Percentiles rank a stretch among this genome's conserved stretches.
phyloP scores from a whole-genome alignment of 768 basidiomycete species.

The Rhodotorula toruloides region DNA sequence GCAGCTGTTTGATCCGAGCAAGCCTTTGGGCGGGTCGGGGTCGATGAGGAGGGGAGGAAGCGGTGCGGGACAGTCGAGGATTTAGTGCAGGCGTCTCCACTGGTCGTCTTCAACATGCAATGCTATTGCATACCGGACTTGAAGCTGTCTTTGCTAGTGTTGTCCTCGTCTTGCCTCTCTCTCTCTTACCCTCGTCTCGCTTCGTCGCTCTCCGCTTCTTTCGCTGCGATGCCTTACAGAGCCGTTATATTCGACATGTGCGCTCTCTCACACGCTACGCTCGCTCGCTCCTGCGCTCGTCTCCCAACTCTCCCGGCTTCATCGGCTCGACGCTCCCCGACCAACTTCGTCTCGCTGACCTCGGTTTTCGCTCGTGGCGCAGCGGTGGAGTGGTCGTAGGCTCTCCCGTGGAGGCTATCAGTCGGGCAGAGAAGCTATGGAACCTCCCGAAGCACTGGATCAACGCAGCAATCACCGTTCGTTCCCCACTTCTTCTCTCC shows the following conservation, averaged over 20 bases:
- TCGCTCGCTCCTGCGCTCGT: neutral
- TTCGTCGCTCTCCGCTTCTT: too few relatives aligned
- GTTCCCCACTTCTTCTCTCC: neutral
- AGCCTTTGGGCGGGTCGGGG: neutral
- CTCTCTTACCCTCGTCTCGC: neutral
- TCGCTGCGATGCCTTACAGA: slow-evolving; percentile 6
- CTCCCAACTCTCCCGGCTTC: neutral
- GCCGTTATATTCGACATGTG: slow-evolving; percentile 37
- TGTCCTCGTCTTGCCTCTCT: neutral
- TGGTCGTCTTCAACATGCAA: too few relatives aligned
- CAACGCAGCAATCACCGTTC: slow-evolving; percentile 31
- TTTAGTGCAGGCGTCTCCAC: neutral
- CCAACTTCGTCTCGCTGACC: neutral
- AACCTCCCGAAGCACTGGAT: slow-evolving; percentile 26
- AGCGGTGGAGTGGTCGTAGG: slow-evolving; percentile 37
- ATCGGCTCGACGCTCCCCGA: neutral
- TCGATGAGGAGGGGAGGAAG: slow-evolving; percentile 11
- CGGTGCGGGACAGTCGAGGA: neutral
- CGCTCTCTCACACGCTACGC: neutral
- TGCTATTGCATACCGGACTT: neutral
- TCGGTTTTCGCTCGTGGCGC: neutral
- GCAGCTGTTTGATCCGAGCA: slow-evolving; percentile 32
- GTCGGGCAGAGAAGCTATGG: slow-evolving; percentile 5
- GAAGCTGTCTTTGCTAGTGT: neutral
- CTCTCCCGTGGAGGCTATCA: slow-evolving; percentile 22